Percentiles rank a stretch among this genome's conserved stretches.
Evolutionary conservation across 1,139 yeast species (phyloP).

Genomic region (Scheffersomyces titani): DNA sequence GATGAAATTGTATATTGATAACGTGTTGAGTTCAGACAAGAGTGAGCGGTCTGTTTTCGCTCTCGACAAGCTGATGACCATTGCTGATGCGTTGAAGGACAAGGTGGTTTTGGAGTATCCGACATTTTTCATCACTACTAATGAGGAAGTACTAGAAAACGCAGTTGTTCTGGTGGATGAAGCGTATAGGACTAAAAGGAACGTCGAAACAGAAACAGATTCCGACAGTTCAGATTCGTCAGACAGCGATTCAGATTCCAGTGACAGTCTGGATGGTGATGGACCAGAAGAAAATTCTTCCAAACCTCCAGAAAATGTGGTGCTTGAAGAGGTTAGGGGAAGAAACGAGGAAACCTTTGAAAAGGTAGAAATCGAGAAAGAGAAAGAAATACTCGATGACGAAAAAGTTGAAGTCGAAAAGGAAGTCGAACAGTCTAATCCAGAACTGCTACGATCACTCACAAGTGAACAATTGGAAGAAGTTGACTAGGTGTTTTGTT

Average conservation of each 20-base stretch:
- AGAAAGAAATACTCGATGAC: slow-evolving; percentile 1
- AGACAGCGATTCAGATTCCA: slow-evolving; percentile 11
- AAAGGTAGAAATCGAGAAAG: slow-evolving; percentile 2
- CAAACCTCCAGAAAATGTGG: slow-evolving; percentile 6
- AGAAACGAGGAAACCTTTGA: slow-evolving; percentile 2
- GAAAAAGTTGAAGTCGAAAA: slow-evolving; percentile 3
- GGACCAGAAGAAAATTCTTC: slow-evolving; percentile 26
- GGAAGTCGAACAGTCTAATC: not conserved
- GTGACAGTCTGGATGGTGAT: slow-evolving; percentile 6
- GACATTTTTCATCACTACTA: slow-evolving; percentile 52
- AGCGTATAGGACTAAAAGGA: slow-evolving; percentile 21
- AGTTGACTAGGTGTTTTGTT: not conserved
- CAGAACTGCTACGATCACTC: not conserved
- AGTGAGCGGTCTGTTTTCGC: slow-evolving; percentile 21
- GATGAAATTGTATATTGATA: slow-evolving; percentile 35
- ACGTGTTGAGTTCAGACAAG: slow-evolving; percentile 23
- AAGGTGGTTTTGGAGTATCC: slow-evolving; percentile 77
- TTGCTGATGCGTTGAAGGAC: slow-evolving; percentile 52
- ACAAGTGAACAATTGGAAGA: not conserved
- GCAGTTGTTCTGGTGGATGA: slow-evolving; percentile 9
- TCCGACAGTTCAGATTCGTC: slow-evolving; percentile 7
- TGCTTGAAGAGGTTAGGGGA: slow-evolving; percentile 1
- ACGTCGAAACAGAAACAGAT: slow-evolving; percentile 12
- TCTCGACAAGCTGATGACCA: slow-evolving; percentile 19
- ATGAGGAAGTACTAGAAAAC: slow-evolving; percentile 14